These are phyloP conservation scores for Pulveroboletus sp. DNA, from an alignment of 768 basidiomycete species.

Conservation along the genomic window DNA sequence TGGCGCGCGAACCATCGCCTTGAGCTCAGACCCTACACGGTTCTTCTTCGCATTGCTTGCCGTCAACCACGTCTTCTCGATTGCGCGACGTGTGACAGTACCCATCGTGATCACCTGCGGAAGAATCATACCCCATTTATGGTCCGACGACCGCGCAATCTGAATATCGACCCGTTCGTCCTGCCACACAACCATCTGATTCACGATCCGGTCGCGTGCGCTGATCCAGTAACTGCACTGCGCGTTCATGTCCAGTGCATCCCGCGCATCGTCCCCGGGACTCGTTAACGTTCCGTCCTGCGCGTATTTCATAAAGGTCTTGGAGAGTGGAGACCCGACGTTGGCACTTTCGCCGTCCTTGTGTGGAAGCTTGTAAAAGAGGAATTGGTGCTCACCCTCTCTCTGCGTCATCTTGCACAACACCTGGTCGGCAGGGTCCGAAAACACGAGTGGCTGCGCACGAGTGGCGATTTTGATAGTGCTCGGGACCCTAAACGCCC, in stretches of 20 bases:
- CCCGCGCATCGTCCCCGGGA: constrained; percentile 72
- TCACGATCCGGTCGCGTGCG: constrained; percentile 82
- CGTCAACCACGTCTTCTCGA: constrained; percentile 97
- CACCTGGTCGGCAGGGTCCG: constrained; percentile 54
- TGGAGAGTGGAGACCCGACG: constrained; percentile 88
- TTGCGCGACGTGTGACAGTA: constrained; percentile 93
- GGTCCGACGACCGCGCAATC: constrained; percentile 30
- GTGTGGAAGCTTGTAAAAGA: constrained; percentile 92
- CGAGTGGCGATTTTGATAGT: constrained; percentile 42
- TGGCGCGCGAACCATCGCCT: constrained; percentile 95
- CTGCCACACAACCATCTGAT: constrained; percentile 92
- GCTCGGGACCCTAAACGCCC: constrained; percentile 77
- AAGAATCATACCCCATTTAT: constrained; percentile 86
- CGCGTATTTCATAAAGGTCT: constrained; percentile 84
- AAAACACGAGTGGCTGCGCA: constrained; percentile 49
- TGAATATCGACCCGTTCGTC: constrained; percentile 48
- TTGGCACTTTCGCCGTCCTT: constrained; percentile 93
- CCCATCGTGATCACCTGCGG: constrained; percentile 99
- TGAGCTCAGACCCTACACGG: constrained; percentile 96
- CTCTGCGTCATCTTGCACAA: constrained; percentile 45
- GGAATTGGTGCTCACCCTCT: constrained; percentile 39
- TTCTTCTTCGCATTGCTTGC: constrained; percentile 98
- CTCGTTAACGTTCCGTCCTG: constrained; percentile 85
- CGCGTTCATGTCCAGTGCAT: constrained; percentile 87
- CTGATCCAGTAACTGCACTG: constrained; percentile 98